Evolutionary conservation across 192 early-diverging fungal genomes (phyloP).

Genomic region (Paraglomus occultum): DNA sequence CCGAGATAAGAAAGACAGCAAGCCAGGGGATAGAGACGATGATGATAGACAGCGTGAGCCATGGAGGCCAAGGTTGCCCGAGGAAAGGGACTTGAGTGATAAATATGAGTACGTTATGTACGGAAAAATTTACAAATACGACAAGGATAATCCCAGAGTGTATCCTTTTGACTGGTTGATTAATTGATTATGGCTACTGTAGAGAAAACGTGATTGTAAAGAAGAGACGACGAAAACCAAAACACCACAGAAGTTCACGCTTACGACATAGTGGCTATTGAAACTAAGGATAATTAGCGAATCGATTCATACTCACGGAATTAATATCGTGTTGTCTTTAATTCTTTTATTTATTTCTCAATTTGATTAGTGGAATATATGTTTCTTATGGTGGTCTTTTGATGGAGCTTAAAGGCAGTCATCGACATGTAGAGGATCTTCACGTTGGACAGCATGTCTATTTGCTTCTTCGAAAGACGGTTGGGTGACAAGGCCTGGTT

Average conservation of each 20-base stretch:
- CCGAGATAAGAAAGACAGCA: conserved; percentile 33
- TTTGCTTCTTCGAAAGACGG: conserved; percentile 73
- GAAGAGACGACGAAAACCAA: not conserved
- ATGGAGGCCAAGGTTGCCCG: conserved; percentile 67
- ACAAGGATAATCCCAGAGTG: conserved; percentile 75
- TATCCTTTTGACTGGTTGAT: conserved; percentile 35
- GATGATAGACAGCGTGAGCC: conserved; percentile 57
- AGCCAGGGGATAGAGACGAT: conserved; percentile 42
- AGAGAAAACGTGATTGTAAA: not conserved
- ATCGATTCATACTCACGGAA: not conserved
- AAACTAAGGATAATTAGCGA: not conserved
- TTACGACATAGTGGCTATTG: not conserved
- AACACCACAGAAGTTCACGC: not conserved
- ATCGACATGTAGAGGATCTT: conserved; percentile 77
- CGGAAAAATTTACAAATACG: conserved; percentile 95
- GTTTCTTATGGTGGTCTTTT: conserved; percentile 91
- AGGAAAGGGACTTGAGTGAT: conserved; percentile 79
- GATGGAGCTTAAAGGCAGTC: conserved; percentile 86
- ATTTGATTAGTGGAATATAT: conserved; percentile 67
- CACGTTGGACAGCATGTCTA: conserved; percentile 89
- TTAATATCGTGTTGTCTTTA: not conserved
- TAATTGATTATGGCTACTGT: not conserved
- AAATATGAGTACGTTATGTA: conserved; percentile 99
- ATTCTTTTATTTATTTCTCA: conserved; percentile 2
- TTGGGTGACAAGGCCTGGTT: no score